phyloP scores from a whole-genome alignment of 257 asterid genomes.

The Phtheirospermum japonicum region DNA sequence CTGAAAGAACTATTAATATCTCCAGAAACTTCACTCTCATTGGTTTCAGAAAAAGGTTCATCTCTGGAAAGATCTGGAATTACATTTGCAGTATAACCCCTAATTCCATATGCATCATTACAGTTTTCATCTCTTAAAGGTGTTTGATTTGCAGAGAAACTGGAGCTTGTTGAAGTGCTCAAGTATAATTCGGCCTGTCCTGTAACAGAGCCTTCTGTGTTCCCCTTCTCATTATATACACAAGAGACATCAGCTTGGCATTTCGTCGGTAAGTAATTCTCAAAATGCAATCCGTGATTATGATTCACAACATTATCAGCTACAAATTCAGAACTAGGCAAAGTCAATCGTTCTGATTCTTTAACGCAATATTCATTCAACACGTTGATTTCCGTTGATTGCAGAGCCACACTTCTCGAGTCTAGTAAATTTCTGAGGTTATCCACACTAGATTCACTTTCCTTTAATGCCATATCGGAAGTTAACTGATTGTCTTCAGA shows the following conservation, averaged over 20 bases:
- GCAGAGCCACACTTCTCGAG: constrained; percentile 28
- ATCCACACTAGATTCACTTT: constrained; percentile 25
- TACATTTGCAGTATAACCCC: constrained; percentile 30
- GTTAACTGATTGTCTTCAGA: constrained; percentile 25
- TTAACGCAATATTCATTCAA: constrained; percentile 29
- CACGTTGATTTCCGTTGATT: constrained; percentile 27
- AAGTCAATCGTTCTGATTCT: constrained; percentile 30
- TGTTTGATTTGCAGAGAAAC: constrained; percentile 29
- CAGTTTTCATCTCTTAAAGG: constrained; percentile 32
- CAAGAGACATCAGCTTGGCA: constrained; percentile 27
- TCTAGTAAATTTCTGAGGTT: constrained; percentile 24
- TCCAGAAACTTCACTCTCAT: constrained; percentile 28
- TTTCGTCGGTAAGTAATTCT: constrained; percentile 24
- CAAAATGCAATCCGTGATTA: constrained; percentile 22
- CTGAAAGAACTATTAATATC: constrained; percentile 30
- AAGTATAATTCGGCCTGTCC: constrained; percentile 23
- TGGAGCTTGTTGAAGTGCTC: constrained; percentile 34
- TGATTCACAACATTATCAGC: constrained; percentile 28
- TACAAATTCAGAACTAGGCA: constrained; percentile 30
- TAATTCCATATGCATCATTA: constrained; percentile 33
- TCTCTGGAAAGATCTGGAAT: constrained; percentile 24
- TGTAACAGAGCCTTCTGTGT: constrained; percentile 31
- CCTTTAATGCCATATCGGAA: constrained; percentile 27
- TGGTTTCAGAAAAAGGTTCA: constrained; percentile 36
- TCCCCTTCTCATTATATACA: constrained; percentile 29